Evolutionary conservation across 352 stramenopile species (phyloP).

Genomic region (Hyphochytrium catenoides): DNA sequence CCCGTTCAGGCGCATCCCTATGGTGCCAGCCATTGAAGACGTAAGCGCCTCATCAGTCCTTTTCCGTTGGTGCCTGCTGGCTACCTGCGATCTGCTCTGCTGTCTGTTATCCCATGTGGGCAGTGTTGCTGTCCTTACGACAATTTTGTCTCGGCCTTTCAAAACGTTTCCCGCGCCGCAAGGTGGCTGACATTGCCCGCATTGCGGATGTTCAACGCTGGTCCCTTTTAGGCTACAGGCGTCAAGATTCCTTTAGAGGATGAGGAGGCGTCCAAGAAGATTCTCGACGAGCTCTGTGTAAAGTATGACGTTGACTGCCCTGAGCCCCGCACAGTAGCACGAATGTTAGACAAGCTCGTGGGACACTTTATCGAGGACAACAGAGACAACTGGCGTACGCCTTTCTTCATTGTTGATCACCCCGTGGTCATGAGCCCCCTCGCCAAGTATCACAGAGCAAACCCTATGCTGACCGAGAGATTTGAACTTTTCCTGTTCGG

Average conservation of each 20-base stretch:
- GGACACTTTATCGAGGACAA: constrained; percentile 65
- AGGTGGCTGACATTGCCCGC: no score
- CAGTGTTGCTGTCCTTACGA: no score
- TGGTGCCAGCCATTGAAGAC: constrained; percentile 50
- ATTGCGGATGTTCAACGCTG: no score
- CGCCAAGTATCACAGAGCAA: constrained; percentile 83
- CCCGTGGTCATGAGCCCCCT: constrained; percentile 91
- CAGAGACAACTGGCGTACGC: constrained; percentile 66
- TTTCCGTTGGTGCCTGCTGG: constrained; percentile 4
- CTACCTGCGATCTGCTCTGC: background rate
- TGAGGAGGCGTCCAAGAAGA: constrained; percentile 21
- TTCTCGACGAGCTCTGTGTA: constrained; percentile 33
- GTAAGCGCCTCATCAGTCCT: background rate
- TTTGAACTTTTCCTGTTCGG: constrained; percentile 96
- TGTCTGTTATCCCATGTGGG: no score
- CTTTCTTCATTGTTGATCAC: constrained; percentile 97
- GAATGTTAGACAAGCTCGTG: constrained; percentile 63
- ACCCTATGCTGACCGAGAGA: constrained; percentile 77
- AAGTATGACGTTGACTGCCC: constrained; percentile 45
- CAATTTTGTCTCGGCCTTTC: no score
- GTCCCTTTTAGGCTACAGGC: constrained; percentile 26
- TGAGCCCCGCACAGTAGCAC: constrained; percentile 33
- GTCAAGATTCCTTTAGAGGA: constrained; percentile 40
- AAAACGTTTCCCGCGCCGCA: no score
- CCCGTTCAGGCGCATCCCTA: constrained; percentile 84